A percentile compares a stretch with the other conserved stretches of the same genome.
Conservation (phyloP, 148 eudicot genomes). For the Vaccinium macrocarpon region DNA sequence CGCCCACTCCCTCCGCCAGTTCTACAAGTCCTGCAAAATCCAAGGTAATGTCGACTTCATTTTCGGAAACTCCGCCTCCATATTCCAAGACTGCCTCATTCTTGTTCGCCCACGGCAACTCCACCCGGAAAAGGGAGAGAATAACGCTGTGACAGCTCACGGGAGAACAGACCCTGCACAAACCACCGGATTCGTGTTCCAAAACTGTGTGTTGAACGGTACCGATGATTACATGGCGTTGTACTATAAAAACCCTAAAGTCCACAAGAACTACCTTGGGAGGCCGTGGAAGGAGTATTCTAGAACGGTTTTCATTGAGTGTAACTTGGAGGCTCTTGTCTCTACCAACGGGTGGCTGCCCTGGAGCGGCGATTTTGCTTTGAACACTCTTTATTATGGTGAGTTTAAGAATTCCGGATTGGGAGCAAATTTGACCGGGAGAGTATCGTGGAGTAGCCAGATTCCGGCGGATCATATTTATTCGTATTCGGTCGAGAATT, state of each 20-base stretch:
- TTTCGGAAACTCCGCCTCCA: constrained; percentile 72
- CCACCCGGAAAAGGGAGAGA: constrained; percentile 72
- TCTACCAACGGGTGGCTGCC: constrained; percentile 70
- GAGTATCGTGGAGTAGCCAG: constrained; percentile 77
- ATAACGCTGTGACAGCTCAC: constrained; percentile 73
- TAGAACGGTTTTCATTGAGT: constrained; percentile 57
- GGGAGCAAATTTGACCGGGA: constrained; percentile 38
- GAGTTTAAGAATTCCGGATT: constrained; percentile 62
- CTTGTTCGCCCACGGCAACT: constrained; percentile 60
- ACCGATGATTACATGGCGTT: constrained; percentile 65
- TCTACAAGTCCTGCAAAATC: constrained; percentile 64
- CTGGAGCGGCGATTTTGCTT: constrained; percentile 54
- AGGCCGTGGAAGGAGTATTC: constrained; percentile 93
- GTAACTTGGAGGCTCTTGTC: constrained; percentile 47
- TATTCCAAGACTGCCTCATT: constrained; percentile 72
- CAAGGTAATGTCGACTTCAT: constrained; percentile 91
- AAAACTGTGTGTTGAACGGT: constrained; percentile 57
- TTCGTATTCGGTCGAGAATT: constrained; percentile 59
- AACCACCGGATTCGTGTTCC: constrained; percentile 65
- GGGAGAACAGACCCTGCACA: constrained; percentile 83
- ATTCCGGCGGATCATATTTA: constrained; percentile 56
- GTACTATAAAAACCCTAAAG: constrained; percentile 54
- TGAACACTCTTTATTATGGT: constrained; percentile 72
- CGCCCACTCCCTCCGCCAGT: constrained; percentile 77
- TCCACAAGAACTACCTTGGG: constrained; percentile 67